Percentiles rank a stretch among this genome's conserved stretches.
Evolutionary conservation across 495 filamentous ascomycete species (phyloP).

Genomic region (Astrocystis sublimbata): DNA sequence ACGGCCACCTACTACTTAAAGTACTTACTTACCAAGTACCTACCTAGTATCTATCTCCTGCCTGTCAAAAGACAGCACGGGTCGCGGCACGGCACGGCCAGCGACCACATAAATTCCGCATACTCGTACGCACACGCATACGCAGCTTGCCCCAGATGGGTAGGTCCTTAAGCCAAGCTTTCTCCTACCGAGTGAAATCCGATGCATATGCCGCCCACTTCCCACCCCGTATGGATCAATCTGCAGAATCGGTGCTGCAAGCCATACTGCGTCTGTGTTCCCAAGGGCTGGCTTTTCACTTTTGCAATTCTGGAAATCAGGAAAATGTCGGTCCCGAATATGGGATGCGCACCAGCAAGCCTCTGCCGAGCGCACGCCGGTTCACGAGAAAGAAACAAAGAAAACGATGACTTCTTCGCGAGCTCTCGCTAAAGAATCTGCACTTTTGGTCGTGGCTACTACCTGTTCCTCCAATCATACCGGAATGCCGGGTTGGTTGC

Average conservation of each 20-base stretch:
- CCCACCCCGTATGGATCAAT: not conserved
- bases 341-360: not conserved
- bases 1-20: too few species aligned
- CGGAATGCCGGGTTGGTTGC: slow-evolving; percentile 1
- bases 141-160: slow-evolving; percentile 1
- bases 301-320: not conserved
- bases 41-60: too few species aligned
- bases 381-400: not conserved
- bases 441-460: slow-evolving; percentile 1
- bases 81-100: slow-evolving; percentile 1
- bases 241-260: slow-evolving; percentile 4
- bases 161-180: slow-evolving; percentile 10
- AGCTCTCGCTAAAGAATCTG: slow-evolving; percentile 2
- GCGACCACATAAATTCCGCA: not conserved
- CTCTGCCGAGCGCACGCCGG: not conserved
- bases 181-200: slow-evolving; percentile 13
- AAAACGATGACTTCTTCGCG: too few species aligned
- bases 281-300: not conserved
- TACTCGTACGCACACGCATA: too few species aligned
- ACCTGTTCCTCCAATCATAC: not conserved
- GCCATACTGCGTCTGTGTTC: not conserved
- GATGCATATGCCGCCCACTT: slow-evolving; percentile 16
- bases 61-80: not conserved
- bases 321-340: slow-evolving; percentile 18
- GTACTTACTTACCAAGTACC: too few species aligned